Conservation (phyloP, 495 filamentous ascomycete species). For the Penicillium parvum region DNA sequence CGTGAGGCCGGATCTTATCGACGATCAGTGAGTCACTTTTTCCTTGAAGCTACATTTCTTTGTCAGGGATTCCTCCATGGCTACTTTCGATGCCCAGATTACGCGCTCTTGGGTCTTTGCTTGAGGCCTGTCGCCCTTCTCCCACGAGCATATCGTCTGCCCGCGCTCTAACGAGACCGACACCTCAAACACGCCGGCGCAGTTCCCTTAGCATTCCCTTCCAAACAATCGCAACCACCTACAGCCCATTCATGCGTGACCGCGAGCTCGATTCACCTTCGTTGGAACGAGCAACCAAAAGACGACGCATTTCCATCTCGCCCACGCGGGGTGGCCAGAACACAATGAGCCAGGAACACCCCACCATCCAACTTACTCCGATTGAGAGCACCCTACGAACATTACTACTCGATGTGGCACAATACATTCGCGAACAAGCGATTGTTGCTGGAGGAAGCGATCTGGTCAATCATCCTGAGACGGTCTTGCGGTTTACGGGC, state of each 20-base stretch:
- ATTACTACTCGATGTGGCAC: conserved; percentile 70
- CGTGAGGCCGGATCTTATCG: conserved; percentile 26
- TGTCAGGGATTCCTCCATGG: conserved; percentile 10
- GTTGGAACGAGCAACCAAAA: conserved; percentile 29
- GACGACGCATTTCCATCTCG: conserved; percentile 29
- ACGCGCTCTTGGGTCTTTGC: conserved; percentile 12
- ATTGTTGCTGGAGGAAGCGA: conserved; percentile 32
- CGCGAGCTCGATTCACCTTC: conserved; percentile 17
- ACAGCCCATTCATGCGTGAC: conserved; percentile 29
- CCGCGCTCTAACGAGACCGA: conserved; percentile 11
- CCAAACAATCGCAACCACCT: conserved; percentile 6
- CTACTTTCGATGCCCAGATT: conserved; percentile 22
- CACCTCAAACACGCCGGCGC: conserved; percentile 6
- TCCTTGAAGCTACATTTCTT: conserved; percentile 1
- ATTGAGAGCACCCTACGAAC: conserved; percentile 63
- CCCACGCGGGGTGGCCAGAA: conserved; percentile 8
- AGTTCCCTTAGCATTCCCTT: conserved; percentile 10
- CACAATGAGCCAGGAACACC: conserved; percentile 24
- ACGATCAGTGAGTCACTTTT: conserved; percentile 9
- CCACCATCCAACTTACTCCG: conserved; percentile 56
- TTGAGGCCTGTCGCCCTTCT: conserved; percentile 16
- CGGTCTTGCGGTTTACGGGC: conserved; percentile 76
- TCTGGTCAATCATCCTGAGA: conserved; percentile 17
- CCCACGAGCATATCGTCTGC: conserved; percentile 12
- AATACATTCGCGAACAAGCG: conserved; percentile 58